Evolutionary conservation across 495 filamentous ascomycete genomes (phyloP), one percentile per base, ranked within the genome.

Genomic region (Aspergillus mulundensis): DNA sequence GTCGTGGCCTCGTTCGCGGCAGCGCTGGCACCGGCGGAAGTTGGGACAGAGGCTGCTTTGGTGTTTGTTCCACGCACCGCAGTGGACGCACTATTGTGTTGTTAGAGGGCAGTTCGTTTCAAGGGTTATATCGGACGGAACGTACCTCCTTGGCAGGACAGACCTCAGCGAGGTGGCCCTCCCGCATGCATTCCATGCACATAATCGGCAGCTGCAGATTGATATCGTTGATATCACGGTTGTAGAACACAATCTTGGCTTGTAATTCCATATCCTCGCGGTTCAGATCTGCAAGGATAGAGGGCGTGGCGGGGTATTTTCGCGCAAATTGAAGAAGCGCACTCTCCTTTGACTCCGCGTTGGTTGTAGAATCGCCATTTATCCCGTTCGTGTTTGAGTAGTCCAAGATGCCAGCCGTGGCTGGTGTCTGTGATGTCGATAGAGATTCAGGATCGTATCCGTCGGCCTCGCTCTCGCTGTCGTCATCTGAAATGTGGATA

Each of bases 141-240:
- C 62, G 30, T 65, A 76, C 75, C 71, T 75, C 73, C 53, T 71
- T 77, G 11, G 58, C 61, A 0, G 74, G 72, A 61, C 79, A 82
- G 20, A 73, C 67, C 11, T 68, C 67, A 20, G 68, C 67, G 54
- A 78, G 58, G 54, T 82, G 79, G 7, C 77, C 79, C 57, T 72
- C 61, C 20, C 64, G 57, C 32, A 74, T 65, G 51, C 79, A 82
- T 51, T 77, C 75, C 20, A 65, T 67, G 40, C 69, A 82, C 43
- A 70, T 68, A 58, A 86, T 64, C 77, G 88, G 88, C 76, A 83
- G 49, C 76, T 87, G 68, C 69, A 83, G 70, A 71, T 91, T 67
- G 75, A 83, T 65, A 36, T 88, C 60, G 61, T 89, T 56, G 72
- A 85, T 63, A 67, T 85, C 64, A 68, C 79, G 64, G 77, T 83